Evolutionary conservation across 768 basidiomycete genomes (phyloP), one percentile per base, ranked within the genome.

Genomic region (Boletus speciosus): DNA sequence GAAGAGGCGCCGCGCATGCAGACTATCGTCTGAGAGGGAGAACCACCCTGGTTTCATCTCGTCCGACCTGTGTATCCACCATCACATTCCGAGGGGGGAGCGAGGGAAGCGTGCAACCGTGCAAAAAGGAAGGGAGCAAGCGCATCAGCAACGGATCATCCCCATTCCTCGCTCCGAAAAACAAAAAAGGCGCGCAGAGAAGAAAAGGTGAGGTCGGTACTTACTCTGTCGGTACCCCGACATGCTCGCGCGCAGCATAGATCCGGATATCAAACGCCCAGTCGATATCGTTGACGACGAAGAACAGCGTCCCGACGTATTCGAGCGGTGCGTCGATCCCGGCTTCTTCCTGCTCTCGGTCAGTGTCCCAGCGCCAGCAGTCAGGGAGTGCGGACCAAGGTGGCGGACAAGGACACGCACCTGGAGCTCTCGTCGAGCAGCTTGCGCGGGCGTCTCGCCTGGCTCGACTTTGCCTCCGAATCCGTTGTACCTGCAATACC

Each of bases 31-130:
- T 9, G 66, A 58, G 57, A 58, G 61, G 53, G 77, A 71, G 65
- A 90, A 93, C 92, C 92, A 95, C 62, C 83, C 66, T 0, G 93
- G 93, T 19, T 77, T 77, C 92, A 95, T 95, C 66, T 95, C 93
- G 32, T 94, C 91, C 0, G 88, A 83, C 61, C 92, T 94, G 56
- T 2, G n/a, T 32, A 27, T 37, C 19, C n/a, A 19, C 3, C 16
- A 25, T 27, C 51, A 10, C 23, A 25, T 52, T 31, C 44, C 34
- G 15, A 51, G 12, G 19, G 27, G 10, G 7, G 27, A 8, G n/a
- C 0, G 23, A 41, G 21, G 40, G 5, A 6, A 27, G 31, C 32
- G 21, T n/a, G 10, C 40, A n/a, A 11, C 14, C 15, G 7, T 7
- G 25, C n/a, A 19, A 19, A 19, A 23, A 37, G 7, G 35, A 10